Evolutionary conservation across 176 grass and related monocot species (phyloP), one percentile per base, ranked within the genome.

Genomic region (Triticum dicoccoides): DNA sequence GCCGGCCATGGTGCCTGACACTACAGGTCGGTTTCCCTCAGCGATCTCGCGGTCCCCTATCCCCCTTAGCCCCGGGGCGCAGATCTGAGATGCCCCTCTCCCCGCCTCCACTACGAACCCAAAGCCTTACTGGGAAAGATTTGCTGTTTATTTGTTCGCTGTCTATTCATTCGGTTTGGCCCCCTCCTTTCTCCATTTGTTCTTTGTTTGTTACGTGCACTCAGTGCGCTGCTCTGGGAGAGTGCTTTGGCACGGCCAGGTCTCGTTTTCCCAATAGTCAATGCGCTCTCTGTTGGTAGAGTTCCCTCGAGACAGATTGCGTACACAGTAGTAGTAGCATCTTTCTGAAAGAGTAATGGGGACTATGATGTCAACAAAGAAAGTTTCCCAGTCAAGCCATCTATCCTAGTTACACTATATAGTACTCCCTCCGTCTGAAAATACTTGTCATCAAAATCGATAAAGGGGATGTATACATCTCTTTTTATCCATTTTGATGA

Each of bases 71-170:
- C 29, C 20, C 1, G 6, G 38, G 3, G 29, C 52, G 88, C 84
- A 88, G 81, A 88, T 91, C 89, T 87, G 81, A 91, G 89, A 87
- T 87, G 89, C 68, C 3, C 7, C 6, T 8, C 17, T 17, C 17
- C 17, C 18, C 52, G 17, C 39, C 77, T 80, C 76, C 81, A 38
- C 68, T 80, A 41, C 14, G 12, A 84, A 52, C 61, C 79, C 86
- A 64, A 54, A 73, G 62, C 85, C 49, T 47, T 47, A 14, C 85
- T 51, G 69, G 73, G 73, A 77, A 45, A 20, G 82, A 88, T 81
- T 91, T 88, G 81, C 61, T 91, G 69, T 41, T 85, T 76, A 81
- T 88, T 91, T 76, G 82, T 81, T 88, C 24, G 69, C 81, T 91
- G 80, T 91, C 85, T 21, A 67, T 58, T 87, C 85, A 66, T 44